Evolutionary conservation across 768 basidiomycete species (phyloP).

Genomic region (Russula sp.): DNA sequence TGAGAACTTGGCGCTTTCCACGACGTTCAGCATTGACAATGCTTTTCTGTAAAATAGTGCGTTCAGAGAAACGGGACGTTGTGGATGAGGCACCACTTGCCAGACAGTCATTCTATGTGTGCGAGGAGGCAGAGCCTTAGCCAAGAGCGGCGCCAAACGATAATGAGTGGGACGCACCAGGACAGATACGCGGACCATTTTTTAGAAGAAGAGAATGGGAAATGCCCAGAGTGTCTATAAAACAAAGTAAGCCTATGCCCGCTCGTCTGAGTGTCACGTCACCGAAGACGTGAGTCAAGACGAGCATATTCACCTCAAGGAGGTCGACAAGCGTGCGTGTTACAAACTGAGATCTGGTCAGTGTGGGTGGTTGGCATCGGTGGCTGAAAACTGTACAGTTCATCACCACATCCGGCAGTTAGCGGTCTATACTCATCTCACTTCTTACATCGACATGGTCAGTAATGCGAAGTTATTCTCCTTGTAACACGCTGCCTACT

Average conservation of each 20-base stretch:
- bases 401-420: slow-evolving; percentile 36
- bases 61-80: slow-evolving; percentile 12
- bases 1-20: slow-evolving; percentile 98
- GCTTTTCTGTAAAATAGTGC: slow-evolving; percentile 64
- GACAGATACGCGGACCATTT: slow-evolving; percentile 88
- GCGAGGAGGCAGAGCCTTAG: background rate
- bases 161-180: slow-evolving; percentile 45
- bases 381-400: slow-evolving; percentile 40
- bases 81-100: slow-evolving; percentile 34
- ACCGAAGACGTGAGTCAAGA: slow-evolving; percentile 75
- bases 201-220: slow-evolving; percentile 35
- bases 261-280: slow-evolving; percentile 85
- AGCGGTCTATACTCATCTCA: slow-evolving; percentile 29
- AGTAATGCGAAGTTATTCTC: slow-evolving; percentile 19
- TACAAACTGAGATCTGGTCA: background rate
- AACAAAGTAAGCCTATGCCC: slow-evolving; percentile 37
- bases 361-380: slow-evolving; percentile 1
- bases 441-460: slow-evolving; percentile 50
- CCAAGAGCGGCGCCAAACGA: background rate
- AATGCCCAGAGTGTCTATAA: slow-evolving; percentile 30
- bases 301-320: slow-evolving; percentile 50
- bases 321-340: slow-evolving; percentile 32
- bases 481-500: background rate
- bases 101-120: slow-evolving; percentile 58
- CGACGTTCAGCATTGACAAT: slow-evolving; percentile 99